Evolutionary conservation across 345 rosid genomes (phyloP), one percentile per base, ranked within the genome.

Genomic region (Mercurialis annua): DNA sequence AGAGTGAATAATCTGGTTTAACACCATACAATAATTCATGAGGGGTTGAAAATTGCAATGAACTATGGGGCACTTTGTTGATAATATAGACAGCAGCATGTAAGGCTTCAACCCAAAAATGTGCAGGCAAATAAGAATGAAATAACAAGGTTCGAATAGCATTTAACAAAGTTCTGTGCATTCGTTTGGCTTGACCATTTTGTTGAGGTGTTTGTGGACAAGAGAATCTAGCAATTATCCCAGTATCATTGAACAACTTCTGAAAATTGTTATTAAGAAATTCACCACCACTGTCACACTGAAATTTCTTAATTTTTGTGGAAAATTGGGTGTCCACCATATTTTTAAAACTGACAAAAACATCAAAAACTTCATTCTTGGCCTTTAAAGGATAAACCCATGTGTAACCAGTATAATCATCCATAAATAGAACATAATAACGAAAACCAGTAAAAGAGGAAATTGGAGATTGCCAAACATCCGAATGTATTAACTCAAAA

Each of bases 111-210:
- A 54, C 36, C 36, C 9, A 27, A 24, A 54, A 27, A 2, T 6
- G 3, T 24, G 33, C 5, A 2, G 7, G 59, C 4, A 54, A 10
- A 47, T 8, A 14, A 7, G 20, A 8, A 1, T 47, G 6, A 47
- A 47, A 5, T 1, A 47, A 17, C 2, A 47, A 1, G 21, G 59
- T 54, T 26, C 34, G 4, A 12, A 54, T n/a, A 10, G 34, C 18
- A 54, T 54, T 54, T 8, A 54, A 6, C 15, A 54, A 27, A 54
- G 59, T 54, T 54, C 16, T 3, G 27, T 54, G 59, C 59, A 54
- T 54, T 11, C 34, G 33, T 5, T 27, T 15, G 23, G 4, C 34
- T 54, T 24, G 4, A 1, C 36, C 34, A 27, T 54, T 54, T 54
- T 27, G 59, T 14, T 54, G 20, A 2, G 59, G n/a, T 24, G 34